Conservation (phyloP, 495 filamentous ascomycete species). For the Annulohypoxylon maeteangense region DNA sequence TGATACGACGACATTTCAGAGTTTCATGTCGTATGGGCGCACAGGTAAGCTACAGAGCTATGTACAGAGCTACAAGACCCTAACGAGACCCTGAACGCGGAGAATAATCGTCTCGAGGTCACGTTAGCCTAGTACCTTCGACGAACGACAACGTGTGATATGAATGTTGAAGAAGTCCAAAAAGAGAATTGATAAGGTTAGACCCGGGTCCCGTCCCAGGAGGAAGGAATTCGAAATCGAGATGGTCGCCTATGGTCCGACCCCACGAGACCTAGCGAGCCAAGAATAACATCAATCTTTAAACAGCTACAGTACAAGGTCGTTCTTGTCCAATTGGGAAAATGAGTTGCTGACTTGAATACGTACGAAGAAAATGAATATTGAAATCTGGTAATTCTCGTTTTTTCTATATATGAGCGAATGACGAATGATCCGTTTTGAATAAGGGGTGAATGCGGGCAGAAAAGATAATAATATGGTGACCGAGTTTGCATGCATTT, state of each 20-base stretch:
- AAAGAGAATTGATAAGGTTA: conserved; percentile 30
- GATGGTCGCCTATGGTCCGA: conserved; percentile 31
- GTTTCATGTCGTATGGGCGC: conserved; percentile 39
- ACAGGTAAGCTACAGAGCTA: conserved; percentile 17
- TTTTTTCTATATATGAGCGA: not conserved
- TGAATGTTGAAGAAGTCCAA: conserved; percentile 2
- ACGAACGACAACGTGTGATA: conserved; percentile 33
- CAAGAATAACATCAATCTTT: conserved; percentile 11
- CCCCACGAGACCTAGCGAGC: conserved; percentile 25
- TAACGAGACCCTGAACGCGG: conserved; percentile 25
- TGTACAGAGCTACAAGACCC: not conserved
- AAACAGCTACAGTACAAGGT: not conserved
- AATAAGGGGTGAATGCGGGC: not conserved
- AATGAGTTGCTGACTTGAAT: not conserved
- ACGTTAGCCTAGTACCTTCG: conserved; percentile 26
- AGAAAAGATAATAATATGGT: conserved; percentile 1
- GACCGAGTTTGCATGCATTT: conserved; percentile 19
- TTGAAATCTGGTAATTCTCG: not conserved
- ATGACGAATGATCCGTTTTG: conserved; percentile 3
- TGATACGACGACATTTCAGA: conserved; percentile 36
- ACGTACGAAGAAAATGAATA: not conserved
- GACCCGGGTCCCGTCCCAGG: conserved; percentile 9
- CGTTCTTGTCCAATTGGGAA: conserved; percentile 5
- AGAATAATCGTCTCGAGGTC: conserved; percentile 38
- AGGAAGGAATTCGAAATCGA: conserved; percentile 29